phyloP scores from a whole-genome alignment of 495 filamentous ascomycete genomes.

The Rhizodiscina lignyota region DNA sequence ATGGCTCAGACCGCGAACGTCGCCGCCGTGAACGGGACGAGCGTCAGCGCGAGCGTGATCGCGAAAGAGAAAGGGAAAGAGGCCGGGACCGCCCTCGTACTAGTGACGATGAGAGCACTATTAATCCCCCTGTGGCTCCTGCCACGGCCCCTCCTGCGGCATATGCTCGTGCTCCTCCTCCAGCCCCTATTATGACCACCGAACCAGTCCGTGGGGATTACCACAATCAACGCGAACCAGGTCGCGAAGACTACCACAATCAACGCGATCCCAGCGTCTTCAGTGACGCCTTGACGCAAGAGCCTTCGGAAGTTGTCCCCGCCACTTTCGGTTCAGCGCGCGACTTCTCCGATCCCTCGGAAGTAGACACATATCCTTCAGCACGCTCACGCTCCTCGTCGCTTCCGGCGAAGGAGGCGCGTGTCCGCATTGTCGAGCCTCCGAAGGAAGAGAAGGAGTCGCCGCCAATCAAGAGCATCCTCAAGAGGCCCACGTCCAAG shows the following conservation, averaged over 20 bases:
- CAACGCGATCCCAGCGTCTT: too few relatives aligned
- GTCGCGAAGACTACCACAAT: too few relatives aligned
- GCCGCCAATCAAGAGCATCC: constrained; percentile 43
- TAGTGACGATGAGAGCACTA: constrained; percentile 7
- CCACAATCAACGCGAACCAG: too few relatives aligned
- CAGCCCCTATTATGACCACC: background rate
- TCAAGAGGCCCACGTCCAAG: constrained; percentile 53
- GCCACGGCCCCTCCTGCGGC: background rate
- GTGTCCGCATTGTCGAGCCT: constrained; percentile 23
- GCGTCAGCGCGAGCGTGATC: constrained; percentile 11
- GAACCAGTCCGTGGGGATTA: too few relatives aligned
- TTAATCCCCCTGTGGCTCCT: background rate
- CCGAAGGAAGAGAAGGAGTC: constrained; percentile 18
- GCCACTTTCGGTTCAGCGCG: too few relatives aligned
- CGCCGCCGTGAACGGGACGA: constrained; percentile 4
- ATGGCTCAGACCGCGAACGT: constrained; percentile 11
- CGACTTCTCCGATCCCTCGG: too few relatives aligned
- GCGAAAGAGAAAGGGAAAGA: background rate
- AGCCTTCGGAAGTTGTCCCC: too few relatives aligned
- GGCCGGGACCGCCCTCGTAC: background rate
- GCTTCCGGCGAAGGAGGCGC: too few relatives aligned
- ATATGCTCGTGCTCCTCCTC: background rate
- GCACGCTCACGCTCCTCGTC: too few relatives aligned
- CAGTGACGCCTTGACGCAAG: too few relatives aligned
- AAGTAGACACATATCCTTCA: too few relatives aligned